Percentiles rank a stretch among this genome's conserved stretches.
Evolutionary conservation across 768 basidiomycete species (phyloP).

Genomic region (Termitomyces sp.): DNA sequence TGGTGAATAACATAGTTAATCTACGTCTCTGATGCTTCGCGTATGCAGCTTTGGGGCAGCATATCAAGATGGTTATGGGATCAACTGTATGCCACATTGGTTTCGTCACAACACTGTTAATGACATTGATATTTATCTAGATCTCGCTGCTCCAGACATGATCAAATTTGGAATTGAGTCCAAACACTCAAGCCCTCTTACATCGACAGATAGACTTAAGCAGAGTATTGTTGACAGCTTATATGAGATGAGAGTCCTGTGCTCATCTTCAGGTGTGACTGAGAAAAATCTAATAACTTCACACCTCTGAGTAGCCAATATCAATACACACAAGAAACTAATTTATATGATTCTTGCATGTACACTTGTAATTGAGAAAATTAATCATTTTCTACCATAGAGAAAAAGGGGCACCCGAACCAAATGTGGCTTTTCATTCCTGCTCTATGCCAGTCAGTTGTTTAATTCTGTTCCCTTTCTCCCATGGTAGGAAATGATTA

Average conservation of each 20-base stretch:
- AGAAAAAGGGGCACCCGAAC: neutral
- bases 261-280: conserved; percentile 23
- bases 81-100: conserved; percentile 66
- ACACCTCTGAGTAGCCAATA: conserved; percentile 22
- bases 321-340: neutral
- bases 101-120: neutral
- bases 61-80: conserved; percentile 86
- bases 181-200: conserved; percentile 63
- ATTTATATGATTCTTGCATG: neutral
- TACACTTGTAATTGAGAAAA: neutral
- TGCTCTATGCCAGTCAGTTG: neutral
- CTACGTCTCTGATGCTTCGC: neutral
- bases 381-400: conserved; percentile 9
- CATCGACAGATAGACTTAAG: conserved; percentile 70
- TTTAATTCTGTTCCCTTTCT: conserved; percentile 5
- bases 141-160: conserved; percentile 70
- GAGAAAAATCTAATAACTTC: conserved; percentile 17
- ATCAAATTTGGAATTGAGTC: conserved; percentile 95
- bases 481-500: conserved; percentile 10
- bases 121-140: conserved; percentile 30
- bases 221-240: conserved; percentile 55
- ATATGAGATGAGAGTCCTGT: conserved; percentile 62
- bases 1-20: neutral
- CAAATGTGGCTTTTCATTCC: neutral
- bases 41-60: conserved; percentile 66